Evolutionary conservation across 257 asterid species (phyloP).

Genomic region (Eustoma russellianum): DNA sequence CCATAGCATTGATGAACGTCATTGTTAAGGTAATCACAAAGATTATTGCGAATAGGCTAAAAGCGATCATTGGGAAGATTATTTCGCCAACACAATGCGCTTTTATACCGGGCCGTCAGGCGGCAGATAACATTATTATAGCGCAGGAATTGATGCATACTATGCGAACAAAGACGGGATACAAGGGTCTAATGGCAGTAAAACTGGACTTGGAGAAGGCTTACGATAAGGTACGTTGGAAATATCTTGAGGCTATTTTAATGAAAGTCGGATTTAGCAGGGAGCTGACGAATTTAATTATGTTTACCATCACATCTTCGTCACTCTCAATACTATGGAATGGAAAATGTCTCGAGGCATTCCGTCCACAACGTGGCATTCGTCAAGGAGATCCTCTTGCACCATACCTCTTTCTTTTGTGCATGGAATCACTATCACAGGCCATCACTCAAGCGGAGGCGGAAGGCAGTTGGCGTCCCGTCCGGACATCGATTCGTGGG

Average conservation of each 20-base stretch:
- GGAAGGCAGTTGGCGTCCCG: background rate
- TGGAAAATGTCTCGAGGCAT: no score
- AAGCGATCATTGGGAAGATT: background rate
- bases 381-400: background rate
- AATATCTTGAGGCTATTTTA: background rate
- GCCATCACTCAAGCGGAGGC: background rate
- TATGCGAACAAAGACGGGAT: no score
- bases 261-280: background rate
- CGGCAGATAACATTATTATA: no score
- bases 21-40: no score
- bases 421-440: background rate
- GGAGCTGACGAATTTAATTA: background rate
- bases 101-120: no score
- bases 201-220: no score
- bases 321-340: background rate
- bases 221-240: no score
- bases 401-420: background rate
- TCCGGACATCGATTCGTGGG: background rate
- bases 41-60: no score
- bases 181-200: no score
- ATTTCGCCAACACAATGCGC: no score
- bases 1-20: no score
- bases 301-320: background rate
- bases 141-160: no score
- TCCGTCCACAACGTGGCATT: background rate